Percentiles rank a stretch among this genome's conserved stretches.
Evolutionary conservation across 805 yeast genomes (phyloP).

Genomic region (Kodamaea leandrae): DNA sequence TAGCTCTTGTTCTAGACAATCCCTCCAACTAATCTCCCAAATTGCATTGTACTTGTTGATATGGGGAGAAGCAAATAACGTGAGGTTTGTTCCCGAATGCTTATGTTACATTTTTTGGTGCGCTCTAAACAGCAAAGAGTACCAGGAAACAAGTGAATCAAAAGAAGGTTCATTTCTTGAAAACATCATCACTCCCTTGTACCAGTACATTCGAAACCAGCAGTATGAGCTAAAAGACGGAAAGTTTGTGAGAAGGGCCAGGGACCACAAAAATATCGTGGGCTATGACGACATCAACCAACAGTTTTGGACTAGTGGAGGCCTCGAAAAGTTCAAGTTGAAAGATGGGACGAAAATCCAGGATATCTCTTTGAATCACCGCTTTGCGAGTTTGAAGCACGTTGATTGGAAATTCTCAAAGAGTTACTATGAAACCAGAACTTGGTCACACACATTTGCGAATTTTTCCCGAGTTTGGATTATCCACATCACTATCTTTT

Average conservation of each 20-base stretch:
- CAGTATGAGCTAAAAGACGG: conserved; percentile 58
- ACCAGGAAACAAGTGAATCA: conserved; percentile 20
- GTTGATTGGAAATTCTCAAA: conserved; percentile 47
- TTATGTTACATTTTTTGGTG: conserved; percentile 33
- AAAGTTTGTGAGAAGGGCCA: conserved; percentile 57
- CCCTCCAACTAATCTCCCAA: too few species aligned
- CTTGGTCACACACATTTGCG: conserved; percentile 50
- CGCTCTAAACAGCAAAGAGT: conserved; percentile 12
- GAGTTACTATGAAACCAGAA: conserved; percentile 46
- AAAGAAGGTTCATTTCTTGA: conserved; percentile 28
- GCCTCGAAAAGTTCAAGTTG: conserved; percentile 31
- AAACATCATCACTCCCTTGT: conserved; percentile 46
- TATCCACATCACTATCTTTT: conserved; percentile 48
- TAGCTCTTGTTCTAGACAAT: too few species aligned
- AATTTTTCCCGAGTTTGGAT: conserved; percentile 55
- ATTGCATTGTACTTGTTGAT: conserved; percentile 59
- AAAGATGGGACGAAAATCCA: conserved; percentile 31
- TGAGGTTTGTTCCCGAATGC: conserved; percentile 48
- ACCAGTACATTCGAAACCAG: conserved; percentile 64
- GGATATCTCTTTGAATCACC: conserved; percentile 24
- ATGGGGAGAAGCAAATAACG: conserved; percentile 79
- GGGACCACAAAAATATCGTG: conserved; percentile 62
- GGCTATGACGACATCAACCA: conserved; percentile 58
- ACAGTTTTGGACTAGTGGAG: conserved; percentile 46
- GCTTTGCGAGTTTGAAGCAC: conserved; percentile 30